Evolutionary conservation across 177 flowering plant species (phyloP).

Genomic region (Vitis hybrid): DNA sequence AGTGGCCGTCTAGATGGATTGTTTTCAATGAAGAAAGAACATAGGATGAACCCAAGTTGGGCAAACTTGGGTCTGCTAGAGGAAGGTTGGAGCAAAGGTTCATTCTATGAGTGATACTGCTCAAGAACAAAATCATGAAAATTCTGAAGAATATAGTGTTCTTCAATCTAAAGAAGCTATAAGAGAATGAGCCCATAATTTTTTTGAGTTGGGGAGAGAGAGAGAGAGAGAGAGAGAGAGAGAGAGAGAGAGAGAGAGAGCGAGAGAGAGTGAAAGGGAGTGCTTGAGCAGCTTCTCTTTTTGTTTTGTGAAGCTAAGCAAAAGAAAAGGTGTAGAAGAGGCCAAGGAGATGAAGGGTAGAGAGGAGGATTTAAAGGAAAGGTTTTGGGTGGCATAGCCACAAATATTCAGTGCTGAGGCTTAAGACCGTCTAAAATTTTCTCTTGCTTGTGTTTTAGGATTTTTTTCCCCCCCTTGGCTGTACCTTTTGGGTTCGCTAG

Average conservation of each 20-base stretch:
- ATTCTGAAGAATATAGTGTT: conserved; percentile 15
- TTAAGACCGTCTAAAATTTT: conserved; percentile 2
- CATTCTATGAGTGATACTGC: conserved; percentile 11
- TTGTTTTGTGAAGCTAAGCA: conserved; percentile 2
- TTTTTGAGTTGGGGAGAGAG: neutral
- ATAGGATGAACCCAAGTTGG: neutral
- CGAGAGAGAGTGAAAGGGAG: conserved; percentile 1
- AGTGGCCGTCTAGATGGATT: conserved; percentile 23
- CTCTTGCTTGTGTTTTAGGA: neutral
- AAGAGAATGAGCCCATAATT: conserved; percentile 22
- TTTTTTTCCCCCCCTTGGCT: neutral
- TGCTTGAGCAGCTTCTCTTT: neutral
- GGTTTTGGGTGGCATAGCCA: conserved; percentile 21
- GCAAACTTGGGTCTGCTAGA: neutral
- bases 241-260: conserved; percentile 12
- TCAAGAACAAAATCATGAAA: conserved; percentile 23
- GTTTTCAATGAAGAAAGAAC: conserved; percentile 11
- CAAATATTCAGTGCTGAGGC: conserved; percentile 5
- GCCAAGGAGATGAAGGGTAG: conserved; percentile 15
- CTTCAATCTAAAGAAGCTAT: conserved; percentile 17
- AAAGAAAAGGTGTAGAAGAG: conserved; percentile 18
- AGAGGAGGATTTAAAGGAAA: conserved; percentile 30
- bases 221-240: conserved; percentile 12
- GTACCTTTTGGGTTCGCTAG: conserved; percentile 2
- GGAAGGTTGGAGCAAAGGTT: conserved; percentile 20